These are phyloP conservation scores for Trichomonas gallinae DNA, from an alignment of 208 protist genomes.

Conservation along the genomic window DNA sequence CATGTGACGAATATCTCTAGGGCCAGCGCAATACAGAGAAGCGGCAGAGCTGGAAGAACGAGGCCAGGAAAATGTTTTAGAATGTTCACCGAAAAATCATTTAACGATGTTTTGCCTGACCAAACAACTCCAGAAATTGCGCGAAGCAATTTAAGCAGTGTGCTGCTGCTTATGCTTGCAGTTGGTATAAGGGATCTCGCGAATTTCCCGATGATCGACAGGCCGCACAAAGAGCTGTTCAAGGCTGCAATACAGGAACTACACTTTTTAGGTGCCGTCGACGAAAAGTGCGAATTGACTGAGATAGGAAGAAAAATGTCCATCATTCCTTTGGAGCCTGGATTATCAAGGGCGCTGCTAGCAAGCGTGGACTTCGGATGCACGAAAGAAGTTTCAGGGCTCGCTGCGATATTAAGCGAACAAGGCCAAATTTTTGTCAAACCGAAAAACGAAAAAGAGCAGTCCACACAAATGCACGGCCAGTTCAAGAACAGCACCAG, in stretches of 20 bases:
- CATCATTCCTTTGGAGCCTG: not conserved
- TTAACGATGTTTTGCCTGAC: constrained; percentile 49
- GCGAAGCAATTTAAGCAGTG: constrained; percentile 56
- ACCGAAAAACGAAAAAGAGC: not conserved
- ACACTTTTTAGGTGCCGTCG: not conserved
- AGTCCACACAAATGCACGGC: not conserved
- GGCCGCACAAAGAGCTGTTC: not conserved
- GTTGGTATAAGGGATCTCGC: not conserved
- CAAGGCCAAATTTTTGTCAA: not conserved
- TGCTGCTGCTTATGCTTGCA: constrained; percentile 58
- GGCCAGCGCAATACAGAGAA: constrained; percentile 37
- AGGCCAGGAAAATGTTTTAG: constrained; percentile 36
- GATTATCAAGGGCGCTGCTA: not conserved
- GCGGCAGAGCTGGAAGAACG: constrained; percentile 40
- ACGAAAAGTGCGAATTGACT: not conserved
- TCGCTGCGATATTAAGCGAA: not conserved
- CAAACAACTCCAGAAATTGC: constrained; percentile 68
- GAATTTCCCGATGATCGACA: not conserved
- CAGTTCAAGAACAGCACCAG: not conserved
- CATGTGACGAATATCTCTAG: constrained; percentile 34
- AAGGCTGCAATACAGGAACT: not conserved
- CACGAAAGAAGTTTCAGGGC: not conserved
- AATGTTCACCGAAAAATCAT: constrained; percentile 38
- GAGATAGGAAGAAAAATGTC: not conserved
- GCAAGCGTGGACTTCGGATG: not conserved